Percentiles rank a stretch among this genome's conserved stretches.
These are phyloP conservation scores for Lactifluus echinatus DNA, from an alignment of 768 basidiomycete genomes.

Conservation along the genomic window DNA sequence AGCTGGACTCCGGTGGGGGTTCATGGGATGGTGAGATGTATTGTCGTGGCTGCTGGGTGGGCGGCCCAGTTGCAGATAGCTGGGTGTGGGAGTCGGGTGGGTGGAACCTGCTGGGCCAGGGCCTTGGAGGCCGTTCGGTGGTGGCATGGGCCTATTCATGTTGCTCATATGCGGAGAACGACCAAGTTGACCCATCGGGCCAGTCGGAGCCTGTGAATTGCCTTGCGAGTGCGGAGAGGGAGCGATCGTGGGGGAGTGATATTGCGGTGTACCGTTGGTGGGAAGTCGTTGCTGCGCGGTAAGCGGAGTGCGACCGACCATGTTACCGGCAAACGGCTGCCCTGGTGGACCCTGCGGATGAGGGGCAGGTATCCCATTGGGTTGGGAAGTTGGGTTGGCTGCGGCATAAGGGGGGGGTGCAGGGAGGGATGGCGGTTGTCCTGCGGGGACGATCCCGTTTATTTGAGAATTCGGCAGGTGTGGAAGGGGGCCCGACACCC, in stretches of 20 bases:
- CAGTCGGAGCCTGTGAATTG: constrained; percentile 27
- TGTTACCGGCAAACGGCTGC: constrained; percentile 5
- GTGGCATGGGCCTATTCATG: constrained; percentile 40
- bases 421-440: constrained; percentile 17
- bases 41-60: constrained; percentile 53
- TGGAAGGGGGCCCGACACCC: constrained; percentile 12
- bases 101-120: constrained; percentile 31
- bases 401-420: constrained; percentile 15
- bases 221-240: constrained; percentile 46
- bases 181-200: constrained; percentile 42
- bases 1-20: constrained; percentile 51
- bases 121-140: constrained; percentile 37
- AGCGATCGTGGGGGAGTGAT: constrained; percentile 58
- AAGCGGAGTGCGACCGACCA: constrained; percentile 29
- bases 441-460: constrained; percentile 27
- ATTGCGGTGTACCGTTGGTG: constrained; percentile 41
- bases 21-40: constrained; percentile 29
- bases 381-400: constrained; percentile 23
- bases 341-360: constrained; percentile 12
- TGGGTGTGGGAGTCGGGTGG: constrained; percentile 33
- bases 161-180: constrained; percentile 41
- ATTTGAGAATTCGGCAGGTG: constrained; percentile 21
- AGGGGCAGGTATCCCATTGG: constrained; percentile 22
- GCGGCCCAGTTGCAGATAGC: constrained; percentile 38
- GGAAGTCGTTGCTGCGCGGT: constrained; percentile 36